phyloP scores from a whole-genome alignment of 306 rosid genomes.

The Citrullus amarus region DNA sequence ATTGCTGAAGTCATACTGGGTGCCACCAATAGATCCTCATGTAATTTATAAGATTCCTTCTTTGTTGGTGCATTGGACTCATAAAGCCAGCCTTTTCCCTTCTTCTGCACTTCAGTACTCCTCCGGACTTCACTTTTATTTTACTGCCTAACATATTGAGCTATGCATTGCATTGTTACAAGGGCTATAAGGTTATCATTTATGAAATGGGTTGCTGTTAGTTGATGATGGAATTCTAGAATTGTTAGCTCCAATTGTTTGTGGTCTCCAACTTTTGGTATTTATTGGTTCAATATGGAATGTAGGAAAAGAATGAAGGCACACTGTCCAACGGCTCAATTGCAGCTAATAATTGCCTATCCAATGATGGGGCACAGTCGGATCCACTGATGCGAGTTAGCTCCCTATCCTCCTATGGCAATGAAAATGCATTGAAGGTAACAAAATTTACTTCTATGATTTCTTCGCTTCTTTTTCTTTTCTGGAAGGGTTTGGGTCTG shows the following conservation, averaged over 20 bases:
- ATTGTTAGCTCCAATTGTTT: neutral
- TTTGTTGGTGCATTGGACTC: neutral
- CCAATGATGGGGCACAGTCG: slow-evolving; percentile 28
- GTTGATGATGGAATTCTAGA: neutral
- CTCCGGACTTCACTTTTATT: neutral
- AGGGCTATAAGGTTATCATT: neutral
- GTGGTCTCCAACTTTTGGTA: slow-evolving; percentile 2
- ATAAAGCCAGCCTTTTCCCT: neutral
- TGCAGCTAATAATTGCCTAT: slow-evolving; percentile 16
- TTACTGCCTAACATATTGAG: neutral
- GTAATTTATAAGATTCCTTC: neutral
- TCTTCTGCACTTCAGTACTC: neutral
- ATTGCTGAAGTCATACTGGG: neutral
- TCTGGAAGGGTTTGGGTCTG: neutral
- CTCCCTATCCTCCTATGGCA: slow-evolving; percentile 29
- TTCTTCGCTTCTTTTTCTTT: neutral
- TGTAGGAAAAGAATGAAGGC: slow-evolving; percentile 43
- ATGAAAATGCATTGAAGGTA: slow-evolving; percentile 55
- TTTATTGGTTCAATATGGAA: slow-evolving; percentile 11
- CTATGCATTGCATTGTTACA: neutral
- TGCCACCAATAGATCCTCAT: neutral
- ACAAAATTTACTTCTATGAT: slow-evolving; percentile 4
- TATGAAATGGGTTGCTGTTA: neutral
- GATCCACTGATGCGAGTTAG: slow-evolving; percentile 16
- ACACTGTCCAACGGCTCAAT: slow-evolving; percentile 20